phyloP scores from a whole-genome alignment of 306 rosid genomes.

The Dalbergia cultrata region DNA sequence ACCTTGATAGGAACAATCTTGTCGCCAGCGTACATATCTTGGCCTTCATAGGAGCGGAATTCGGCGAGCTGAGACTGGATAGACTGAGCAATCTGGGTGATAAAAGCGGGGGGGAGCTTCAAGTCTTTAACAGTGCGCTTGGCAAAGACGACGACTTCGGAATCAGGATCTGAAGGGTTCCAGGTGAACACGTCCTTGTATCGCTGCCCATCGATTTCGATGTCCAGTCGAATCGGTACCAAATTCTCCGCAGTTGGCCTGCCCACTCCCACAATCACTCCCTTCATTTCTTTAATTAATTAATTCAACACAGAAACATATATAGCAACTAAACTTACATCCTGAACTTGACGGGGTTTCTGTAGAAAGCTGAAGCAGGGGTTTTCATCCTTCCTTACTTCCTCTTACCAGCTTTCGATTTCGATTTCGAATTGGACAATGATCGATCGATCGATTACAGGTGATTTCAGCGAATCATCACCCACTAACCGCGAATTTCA shows the following conservation, averaged over 20 bases:
- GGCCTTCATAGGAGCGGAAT: conserved; percentile 84
- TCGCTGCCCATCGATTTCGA: conserved; percentile 77
- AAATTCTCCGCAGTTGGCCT: conserved; percentile 82
- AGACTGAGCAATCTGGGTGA: conserved; percentile 81
- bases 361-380: conserved; percentile 59
- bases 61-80: conserved; percentile 89
- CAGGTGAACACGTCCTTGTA: conserved; percentile 91
- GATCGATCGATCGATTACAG: no score
- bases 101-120: conserved; percentile 81
- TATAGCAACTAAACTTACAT: conserved; percentile 57
- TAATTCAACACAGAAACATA: not conserved
- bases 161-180: conserved; percentile 96
- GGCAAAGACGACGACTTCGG: conserved; percentile 80
- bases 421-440: not conserved
- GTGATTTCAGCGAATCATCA: not conserved
- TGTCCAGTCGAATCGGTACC: conserved; percentile 79
- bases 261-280: not conserved
- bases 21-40: conserved; percentile 91
- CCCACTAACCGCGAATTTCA: not conserved
- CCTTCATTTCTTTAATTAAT: no score
- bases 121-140: conserved; percentile 85
- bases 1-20: conserved; percentile 94
- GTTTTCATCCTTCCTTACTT: conserved; percentile 60
- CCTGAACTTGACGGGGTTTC: conserved; percentile 79
- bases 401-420: no score